Conservation (phyloP, 129 eudicot species). For the Escallonia rubra region DNA sequence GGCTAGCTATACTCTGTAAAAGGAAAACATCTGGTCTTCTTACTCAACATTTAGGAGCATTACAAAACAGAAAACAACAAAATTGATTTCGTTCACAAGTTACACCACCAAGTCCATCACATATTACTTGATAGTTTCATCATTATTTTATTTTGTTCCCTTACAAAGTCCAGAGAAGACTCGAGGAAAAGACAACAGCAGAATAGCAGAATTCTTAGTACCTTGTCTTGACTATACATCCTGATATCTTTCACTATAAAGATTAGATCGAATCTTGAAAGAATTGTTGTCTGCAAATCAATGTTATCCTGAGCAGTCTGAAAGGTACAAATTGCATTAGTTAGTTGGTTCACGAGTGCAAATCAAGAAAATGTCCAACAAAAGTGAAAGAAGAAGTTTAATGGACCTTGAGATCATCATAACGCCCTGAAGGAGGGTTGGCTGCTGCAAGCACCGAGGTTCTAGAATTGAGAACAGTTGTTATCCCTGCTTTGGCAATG, state of each 20-base stretch:
- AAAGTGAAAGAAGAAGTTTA: background rate
- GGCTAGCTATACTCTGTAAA: conserved; percentile 80
- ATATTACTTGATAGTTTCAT: too few species aligned
- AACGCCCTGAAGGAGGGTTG: conserved; percentile 99
- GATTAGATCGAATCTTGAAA: conserved; percentile 90
- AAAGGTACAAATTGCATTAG: conserved; percentile 14
- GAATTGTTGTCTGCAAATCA: conserved; percentile 97
- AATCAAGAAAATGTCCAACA: background rate
- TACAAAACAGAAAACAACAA: background rate
- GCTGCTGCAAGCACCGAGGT: conserved; percentile 99
- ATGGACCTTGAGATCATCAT: conserved; percentile 91
- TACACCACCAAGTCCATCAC: too few species aligned
- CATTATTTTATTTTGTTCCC: too few species aligned
- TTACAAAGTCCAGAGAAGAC: too few species aligned
- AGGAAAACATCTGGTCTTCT: conserved; percentile 4
- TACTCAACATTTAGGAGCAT: conserved; percentile 1
- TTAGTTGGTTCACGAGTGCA: background rate
- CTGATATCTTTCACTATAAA: conserved; percentile 91
- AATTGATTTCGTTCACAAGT: too few species aligned
- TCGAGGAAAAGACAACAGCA: too few species aligned
- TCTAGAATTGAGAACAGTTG: conserved; percentile 96
- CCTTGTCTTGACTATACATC: conserved; percentile 86
- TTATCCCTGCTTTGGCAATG: conserved; percentile 98
- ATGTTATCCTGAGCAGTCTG: conserved; percentile 99
- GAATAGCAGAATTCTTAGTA: conserved; percentile 14